Base-by-base conservation (phyloP, 345 rosid genomes). In the Eucalyptus microcorys region DNA sequence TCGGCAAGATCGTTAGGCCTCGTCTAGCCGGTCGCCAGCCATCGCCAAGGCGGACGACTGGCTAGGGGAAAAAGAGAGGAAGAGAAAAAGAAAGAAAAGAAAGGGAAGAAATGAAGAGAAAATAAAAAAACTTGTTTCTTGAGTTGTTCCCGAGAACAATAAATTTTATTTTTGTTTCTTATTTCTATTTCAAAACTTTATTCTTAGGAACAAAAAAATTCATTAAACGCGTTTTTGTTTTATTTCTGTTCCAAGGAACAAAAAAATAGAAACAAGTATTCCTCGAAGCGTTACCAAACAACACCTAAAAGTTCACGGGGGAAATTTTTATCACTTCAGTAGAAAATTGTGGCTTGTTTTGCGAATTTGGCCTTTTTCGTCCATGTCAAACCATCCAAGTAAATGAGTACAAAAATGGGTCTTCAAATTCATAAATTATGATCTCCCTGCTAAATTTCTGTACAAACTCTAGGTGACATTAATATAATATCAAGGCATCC, bases 1-100 rank as follows among this genome's bases (percentile, higher is more conserved):
- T 0, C 0, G 0, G 10, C 1, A 0, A 52, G 57, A 1, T 52
- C 0, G 0, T 52, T 0, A 0, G 10, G 55, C 2, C 57, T 19
- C 2, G 5, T 52, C 0, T 7, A 2, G 24, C 10, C 0, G 24
- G 5, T 52, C 0, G 2, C 10, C 4, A 7, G 2, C 57, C 57
- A 52, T 52, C 2, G 1, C 26, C 2, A 0, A 52, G 57, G 52
- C 52, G 0, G 19, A 49, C 19, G 1, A 19, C 0, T 19, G 0
- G 10, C 24, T 0, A 52, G 4, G 24, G 55, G 10, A 19, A 52
- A 50, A 52, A 19, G 4, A 50, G 7, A 50, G 22, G 55, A 50
- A 19, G 22, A 7, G 9, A 52, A 52, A 52, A 52, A 7, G 0
- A 52, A 52, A 52, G 2, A 19, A 19, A 52, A 21, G 5, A 52